Evolutionary conservation across 495 filamentous ascomycete species (phyloP).

Genomic region (Platismatia glauca): DNA sequence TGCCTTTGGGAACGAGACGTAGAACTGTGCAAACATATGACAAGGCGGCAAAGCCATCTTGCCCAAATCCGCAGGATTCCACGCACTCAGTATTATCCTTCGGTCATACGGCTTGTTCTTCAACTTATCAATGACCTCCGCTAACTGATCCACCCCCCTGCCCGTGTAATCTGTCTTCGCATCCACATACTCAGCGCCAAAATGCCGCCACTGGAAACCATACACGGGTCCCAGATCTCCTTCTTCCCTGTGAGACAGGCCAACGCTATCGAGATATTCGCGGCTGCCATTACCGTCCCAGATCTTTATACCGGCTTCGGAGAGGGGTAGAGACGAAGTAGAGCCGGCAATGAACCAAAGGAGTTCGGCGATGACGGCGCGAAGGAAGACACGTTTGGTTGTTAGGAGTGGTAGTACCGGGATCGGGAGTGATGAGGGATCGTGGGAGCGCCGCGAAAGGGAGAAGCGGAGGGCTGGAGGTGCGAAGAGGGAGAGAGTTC

Average conservation of each 20-base stretch:
- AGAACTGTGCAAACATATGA: conserved; percentile 99
- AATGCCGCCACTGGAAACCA: conserved; percentile 98
- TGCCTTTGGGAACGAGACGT: conserved; percentile 65
- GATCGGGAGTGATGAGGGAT: conserved; percentile 26
- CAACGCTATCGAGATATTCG: conserved; percentile 74
- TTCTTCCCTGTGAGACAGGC: conserved; percentile 64
- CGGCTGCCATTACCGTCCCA: conserved; percentile 97
- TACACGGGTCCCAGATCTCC: conserved; percentile 96
- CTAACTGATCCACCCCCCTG: conserved; percentile 85
- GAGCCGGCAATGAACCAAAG: conserved; percentile 89
- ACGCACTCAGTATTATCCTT: conserved; percentile 79
- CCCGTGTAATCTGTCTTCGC: conserved; percentile 73
- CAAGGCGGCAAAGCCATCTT: conserved; percentile 95
- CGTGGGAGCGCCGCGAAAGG: conserved; percentile 48
- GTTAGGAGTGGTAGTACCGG: conserved; percentile 84
- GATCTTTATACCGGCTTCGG: conserved; percentile 76
- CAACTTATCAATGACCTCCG: conserved; percentile 75
- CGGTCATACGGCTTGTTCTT: conserved; percentile 76
- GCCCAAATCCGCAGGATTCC: conserved; percentile 79
- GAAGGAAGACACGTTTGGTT: conserved; percentile 91
- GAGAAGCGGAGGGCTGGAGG: conserved; percentile 78
- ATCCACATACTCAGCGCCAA: conserved; percentile 81
- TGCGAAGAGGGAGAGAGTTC: conserved; percentile 81
- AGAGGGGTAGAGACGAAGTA: conserved; percentile 69
- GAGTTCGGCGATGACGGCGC: conserved; percentile 84